A percentile compares a stretch with the other conserved stretches of the same genome.
These are phyloP conservation scores for Lactarius deliciosus DNA, from an alignment of 768 basidiomycete species.

Conservation along the genomic window DNA sequence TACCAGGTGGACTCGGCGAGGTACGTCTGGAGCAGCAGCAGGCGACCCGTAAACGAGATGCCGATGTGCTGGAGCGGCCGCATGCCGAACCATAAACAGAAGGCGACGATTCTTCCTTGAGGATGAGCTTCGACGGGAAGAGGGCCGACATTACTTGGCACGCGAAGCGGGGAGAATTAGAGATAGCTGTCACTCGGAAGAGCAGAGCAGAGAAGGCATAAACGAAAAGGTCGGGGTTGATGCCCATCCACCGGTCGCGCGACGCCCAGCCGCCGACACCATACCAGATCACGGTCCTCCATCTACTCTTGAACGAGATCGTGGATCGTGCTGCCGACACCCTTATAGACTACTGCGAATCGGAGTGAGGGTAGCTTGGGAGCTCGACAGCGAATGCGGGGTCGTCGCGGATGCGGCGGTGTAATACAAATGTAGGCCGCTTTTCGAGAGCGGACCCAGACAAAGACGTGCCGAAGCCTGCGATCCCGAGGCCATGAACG, in stretches of 20 bases:
- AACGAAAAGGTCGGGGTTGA: slow-evolving; percentile 60
- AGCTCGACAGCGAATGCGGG: slow-evolving; percentile 32
- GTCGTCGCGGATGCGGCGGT: slow-evolving; percentile 51
- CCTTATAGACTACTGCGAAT: no score
- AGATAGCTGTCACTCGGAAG: no score
- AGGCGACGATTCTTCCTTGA: slow-evolving; percentile 28
- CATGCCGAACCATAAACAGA: slow-evolving; percentile 32
- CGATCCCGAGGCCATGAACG: slow-evolving; percentile 28
- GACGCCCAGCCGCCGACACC: slow-evolving; percentile 52
- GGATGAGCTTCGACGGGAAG: slow-evolving; percentile 54
- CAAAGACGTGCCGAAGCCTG: not conserved
- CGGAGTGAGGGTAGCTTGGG: slow-evolving; percentile 36
- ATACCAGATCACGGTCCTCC: slow-evolving; percentile 43
- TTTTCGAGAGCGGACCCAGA: slow-evolving; percentile 41
- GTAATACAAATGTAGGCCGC: slow-evolving; percentile 41
- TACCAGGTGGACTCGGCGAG: slow-evolving; percentile 50
- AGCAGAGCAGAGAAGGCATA: slow-evolving; percentile 38
- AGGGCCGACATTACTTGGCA: slow-evolving; percentile 62
- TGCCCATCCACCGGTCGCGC: slow-evolving; percentile 35
- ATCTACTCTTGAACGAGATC: no score
- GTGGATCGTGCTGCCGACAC: no score
- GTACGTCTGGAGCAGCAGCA: slow-evolving; percentile 60
- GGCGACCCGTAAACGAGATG: slow-evolving; percentile 41
- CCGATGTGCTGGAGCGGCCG: slow-evolving; percentile 31
- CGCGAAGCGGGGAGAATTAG: slow-evolving; percentile 38